Evolutionary conservation across 192 early-diverging fungal species (phyloP).

Genomic region (Backusella australiensis): DNA sequence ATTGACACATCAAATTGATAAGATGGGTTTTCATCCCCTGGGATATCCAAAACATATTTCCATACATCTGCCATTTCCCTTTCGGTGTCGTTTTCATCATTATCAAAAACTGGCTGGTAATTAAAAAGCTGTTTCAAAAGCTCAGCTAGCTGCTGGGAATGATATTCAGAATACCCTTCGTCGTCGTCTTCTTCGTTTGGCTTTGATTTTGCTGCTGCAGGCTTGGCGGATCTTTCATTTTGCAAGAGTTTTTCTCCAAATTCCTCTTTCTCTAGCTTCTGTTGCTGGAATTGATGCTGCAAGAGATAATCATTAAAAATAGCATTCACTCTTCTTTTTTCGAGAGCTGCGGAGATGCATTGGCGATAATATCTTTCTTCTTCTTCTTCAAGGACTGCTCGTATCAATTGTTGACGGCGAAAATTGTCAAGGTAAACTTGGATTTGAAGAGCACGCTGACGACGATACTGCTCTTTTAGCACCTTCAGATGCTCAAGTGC

Average conservation of each 20-base stretch:
- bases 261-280: no score
- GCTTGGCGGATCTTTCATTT: neutral
- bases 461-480: constrained; percentile 6
- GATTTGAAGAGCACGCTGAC: constrained; percentile 4
- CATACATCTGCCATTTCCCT: neutral
- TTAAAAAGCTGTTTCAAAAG: constrained; percentile 1
- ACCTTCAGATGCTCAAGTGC: neutral
- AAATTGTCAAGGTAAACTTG: neutral
- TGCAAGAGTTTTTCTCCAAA: neutral
- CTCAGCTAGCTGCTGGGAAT: neutral
- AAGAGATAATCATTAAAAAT: neutral
- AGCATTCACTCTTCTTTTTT: neutral
- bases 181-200: neutral
- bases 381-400: neutral
- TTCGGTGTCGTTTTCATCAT: neutral
- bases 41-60: neutral
- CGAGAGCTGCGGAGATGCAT: constrained; percentile 7
- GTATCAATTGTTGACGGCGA: neutral
- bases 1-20: neutral
- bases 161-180: neutral
- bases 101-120: neutral
- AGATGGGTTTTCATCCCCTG: neutral
- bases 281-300: neutral
- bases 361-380: constrained; percentile 13
- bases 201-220: neutral